These are phyloP conservation scores for Torulaspora pretoriensis DNA, from an alignment of 1,139 yeast genomes.

Conservation along the genomic window DNA sequence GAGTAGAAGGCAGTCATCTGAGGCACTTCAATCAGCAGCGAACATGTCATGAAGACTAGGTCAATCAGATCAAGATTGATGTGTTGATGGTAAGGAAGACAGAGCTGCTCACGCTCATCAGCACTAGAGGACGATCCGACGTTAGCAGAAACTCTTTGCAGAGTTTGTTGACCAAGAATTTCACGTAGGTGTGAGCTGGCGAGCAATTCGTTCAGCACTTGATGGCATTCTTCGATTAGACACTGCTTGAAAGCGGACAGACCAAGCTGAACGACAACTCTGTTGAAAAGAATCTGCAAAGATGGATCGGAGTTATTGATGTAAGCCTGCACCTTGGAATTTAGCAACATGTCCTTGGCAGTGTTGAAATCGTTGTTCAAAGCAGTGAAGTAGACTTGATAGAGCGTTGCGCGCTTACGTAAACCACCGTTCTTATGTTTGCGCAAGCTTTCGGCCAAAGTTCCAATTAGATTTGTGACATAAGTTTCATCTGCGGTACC, in stretches of 20 bases:
- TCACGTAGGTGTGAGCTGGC: constrained; percentile 86
- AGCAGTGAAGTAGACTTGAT: constrained; percentile 86
- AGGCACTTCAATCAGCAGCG: constrained; percentile 89
- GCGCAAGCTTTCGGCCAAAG: constrained; percentile 61
- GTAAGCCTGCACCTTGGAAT: constrained; percentile 77
- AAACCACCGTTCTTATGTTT: constrained; percentile 63
- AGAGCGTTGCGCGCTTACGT: constrained; percentile 79
- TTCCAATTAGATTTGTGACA: constrained; percentile 56
- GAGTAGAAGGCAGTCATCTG: constrained; percentile 62
- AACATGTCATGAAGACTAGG: constrained; percentile 87
- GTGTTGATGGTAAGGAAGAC: constrained; percentile 97
- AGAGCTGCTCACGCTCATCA: constrained; percentile 55
- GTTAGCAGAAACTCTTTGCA: constrained; percentile 53
- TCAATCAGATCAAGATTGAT: constrained; percentile 93
- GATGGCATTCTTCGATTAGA: constrained; percentile 80
- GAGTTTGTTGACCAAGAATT: constrained; percentile 82
- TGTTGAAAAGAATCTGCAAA: constrained; percentile 86
- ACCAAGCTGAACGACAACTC: constrained; percentile 94
- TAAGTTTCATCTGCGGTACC: constrained; percentile 37
- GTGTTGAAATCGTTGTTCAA: constrained; percentile 75
- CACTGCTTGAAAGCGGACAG: constrained; percentile 93
- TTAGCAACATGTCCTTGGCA: constrained; percentile 84
- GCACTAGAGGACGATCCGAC: constrained; percentile 37
- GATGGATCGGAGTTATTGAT: constrained; percentile 82
- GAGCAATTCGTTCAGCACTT: constrained; percentile 81